Conservation (phyloP, 495 filamentous ascomycete species). For the Podospora conica region DNA sequence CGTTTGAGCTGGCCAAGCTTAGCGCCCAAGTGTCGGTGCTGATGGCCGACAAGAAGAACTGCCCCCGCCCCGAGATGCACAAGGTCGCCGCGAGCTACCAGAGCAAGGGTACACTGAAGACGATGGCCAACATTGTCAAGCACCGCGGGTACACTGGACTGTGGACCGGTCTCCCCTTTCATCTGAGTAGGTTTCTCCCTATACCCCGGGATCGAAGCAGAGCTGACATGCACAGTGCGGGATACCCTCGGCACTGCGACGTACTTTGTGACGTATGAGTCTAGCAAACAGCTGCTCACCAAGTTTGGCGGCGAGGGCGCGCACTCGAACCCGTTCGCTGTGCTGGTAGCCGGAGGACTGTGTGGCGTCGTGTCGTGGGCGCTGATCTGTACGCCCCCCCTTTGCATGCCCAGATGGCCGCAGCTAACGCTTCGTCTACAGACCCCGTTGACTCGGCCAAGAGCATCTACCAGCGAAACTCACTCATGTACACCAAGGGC, state of each 20-base stretch:
- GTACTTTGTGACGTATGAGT: conserved; percentile 91
- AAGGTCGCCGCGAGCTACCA: conserved; percentile 64
- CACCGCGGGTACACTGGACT: conserved; percentile 71
- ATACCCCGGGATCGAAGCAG: background rate
- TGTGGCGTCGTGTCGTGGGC: conserved; percentile 81
- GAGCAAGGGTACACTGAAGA: conserved; percentile 74
- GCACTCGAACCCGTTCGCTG: conserved; percentile 65
- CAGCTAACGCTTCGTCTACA: conserved; percentile 12
- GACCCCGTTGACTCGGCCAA: conserved; percentile 80
- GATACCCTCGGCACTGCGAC: conserved; percentile 85
- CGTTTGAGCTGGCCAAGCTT: conserved; percentile 89
- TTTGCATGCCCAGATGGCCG: background rate
- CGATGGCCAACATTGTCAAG: conserved; percentile 69
- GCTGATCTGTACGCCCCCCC: conserved; percentile 50
- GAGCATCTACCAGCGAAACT: conserved; percentile 74
- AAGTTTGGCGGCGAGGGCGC: conserved; percentile 61
- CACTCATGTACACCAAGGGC: conserved; percentile 58
- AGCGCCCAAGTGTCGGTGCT: conserved; percentile 86
- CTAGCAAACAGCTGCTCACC: conserved; percentile 74
- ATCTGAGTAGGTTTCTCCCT: conserved; percentile 55
- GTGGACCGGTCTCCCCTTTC: conserved; percentile 80
- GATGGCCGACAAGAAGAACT: conserved; percentile 62
- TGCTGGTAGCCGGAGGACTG: conserved; percentile 66
- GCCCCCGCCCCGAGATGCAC: conserved; percentile 43
- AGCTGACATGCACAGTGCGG: conserved; percentile 46